Conservation (phyloP, 768 basidiomycete species). For the Suillus sp. region DNA sequence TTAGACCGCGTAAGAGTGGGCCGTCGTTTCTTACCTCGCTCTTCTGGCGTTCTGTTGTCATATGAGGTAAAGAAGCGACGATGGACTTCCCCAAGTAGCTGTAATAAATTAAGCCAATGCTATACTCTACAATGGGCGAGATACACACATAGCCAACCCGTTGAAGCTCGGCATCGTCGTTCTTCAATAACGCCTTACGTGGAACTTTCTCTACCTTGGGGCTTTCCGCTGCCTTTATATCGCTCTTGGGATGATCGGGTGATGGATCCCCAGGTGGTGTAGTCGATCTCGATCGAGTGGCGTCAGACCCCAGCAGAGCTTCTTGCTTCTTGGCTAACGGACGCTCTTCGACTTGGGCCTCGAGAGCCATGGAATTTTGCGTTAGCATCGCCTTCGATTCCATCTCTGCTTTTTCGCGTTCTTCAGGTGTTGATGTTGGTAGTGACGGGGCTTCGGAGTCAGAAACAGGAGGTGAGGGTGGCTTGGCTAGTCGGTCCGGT, state of each 20-base stretch:
- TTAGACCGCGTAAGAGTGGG: conserved; percentile 31
- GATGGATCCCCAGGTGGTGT: conserved; percentile 6
- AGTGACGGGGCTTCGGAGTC: conserved; percentile 15
- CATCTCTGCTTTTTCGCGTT: conserved; percentile 46
- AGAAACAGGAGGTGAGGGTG: conserved; percentile 19
- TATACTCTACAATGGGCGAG: neutral
- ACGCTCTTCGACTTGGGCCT: conserved; percentile 83
- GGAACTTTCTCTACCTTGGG: conserved; percentile 45
- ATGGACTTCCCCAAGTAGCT: conserved; percentile 88
- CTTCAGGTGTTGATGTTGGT: conserved; percentile 35
- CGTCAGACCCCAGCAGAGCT: conserved; percentile 55
- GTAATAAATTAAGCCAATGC: conserved; percentile 12
- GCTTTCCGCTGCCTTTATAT: conserved; percentile 25
- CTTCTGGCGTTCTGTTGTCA: conserved; percentile 41
- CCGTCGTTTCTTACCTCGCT: conserved; percentile 32
- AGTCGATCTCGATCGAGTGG: conserved; percentile 18
- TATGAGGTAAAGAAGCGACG: conserved; percentile 71
- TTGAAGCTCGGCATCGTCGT: conserved; percentile 81
- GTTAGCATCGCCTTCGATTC: conserved; percentile 60
- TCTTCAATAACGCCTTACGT: conserved; percentile 80
- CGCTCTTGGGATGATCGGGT: conserved; percentile 17
- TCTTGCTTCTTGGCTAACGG: conserved; percentile 90
- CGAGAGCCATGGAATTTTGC: conserved; percentile 73
- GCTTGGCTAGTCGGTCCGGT: conserved; percentile 26
- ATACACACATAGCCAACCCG: conserved; percentile 70